Evolutionary conservation across 2,329 filamentous ascomycete genomes (phyloP).

Genomic region (Aurifilum marmelostoma): DNA sequence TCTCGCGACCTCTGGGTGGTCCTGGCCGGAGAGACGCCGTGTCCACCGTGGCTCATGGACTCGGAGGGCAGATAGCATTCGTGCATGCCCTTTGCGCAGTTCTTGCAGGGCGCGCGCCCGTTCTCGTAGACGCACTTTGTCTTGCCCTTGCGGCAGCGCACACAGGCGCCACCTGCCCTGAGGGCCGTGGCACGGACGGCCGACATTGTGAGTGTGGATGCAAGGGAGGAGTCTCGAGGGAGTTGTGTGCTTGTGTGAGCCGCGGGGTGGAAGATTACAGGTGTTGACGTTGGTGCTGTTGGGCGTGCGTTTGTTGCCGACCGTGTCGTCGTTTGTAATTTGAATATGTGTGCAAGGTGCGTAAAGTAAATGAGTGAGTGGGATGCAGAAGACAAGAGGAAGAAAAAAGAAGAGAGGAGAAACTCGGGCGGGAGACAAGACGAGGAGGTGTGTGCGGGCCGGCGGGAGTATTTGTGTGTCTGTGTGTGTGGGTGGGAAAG

Average conservation of each 20-base stretch:
- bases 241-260: background rate
- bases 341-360: background rate
- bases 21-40: conserved; percentile 61
- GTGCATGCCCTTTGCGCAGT: conserved; percentile 66
- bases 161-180: conserved; percentile 63
- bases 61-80: conserved; percentile 66
- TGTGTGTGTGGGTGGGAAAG: background rate
- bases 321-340: background rate
- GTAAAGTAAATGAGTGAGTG: background rate
- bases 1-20: conserved; percentile 57
- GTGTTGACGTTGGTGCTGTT: background rate
- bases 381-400: background rate
- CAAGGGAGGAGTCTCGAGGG: background rate
- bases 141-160: conserved; percentile 66
- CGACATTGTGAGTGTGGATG: conserved; percentile 42
- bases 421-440: no score
- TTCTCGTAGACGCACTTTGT: conserved; percentile 68
- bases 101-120: conserved; percentile 64
- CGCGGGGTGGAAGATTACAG: no score
- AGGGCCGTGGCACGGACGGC: conserved; percentile 62
- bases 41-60: conserved; percentile 59
- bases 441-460: background rate
- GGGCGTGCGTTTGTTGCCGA: no score
- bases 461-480: background rate
- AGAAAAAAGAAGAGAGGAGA: background rate